Conservation (phyloP, 345 rosid species). For the Eucalyptus polyanthemos region DNA sequence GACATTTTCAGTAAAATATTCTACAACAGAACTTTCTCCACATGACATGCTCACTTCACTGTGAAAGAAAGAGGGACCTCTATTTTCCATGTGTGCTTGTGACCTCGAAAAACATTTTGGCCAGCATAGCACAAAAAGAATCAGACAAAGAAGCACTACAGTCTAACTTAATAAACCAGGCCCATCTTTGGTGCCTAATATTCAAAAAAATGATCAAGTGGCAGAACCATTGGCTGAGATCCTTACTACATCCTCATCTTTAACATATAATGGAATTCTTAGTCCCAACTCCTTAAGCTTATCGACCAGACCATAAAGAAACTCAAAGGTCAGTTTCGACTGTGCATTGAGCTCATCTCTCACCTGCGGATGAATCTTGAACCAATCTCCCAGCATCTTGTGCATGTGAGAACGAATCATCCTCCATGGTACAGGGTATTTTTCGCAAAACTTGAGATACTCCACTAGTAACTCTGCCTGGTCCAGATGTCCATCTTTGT, state of each 20-base stretch:
- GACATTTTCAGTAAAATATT: not conserved
- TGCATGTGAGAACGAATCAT: constrained; percentile 87
- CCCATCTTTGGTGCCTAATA: not conserved
- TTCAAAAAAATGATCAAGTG: not conserved
- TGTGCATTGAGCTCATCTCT: constrained; percentile 75
- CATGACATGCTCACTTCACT: not conserved
- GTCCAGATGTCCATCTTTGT: constrained; percentile 49
- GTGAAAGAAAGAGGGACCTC: not conserved
- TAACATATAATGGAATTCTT: constrained; percentile 62
- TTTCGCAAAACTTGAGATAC: constrained; percentile 81
- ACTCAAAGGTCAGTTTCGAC: constrained; percentile 63
- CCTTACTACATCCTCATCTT: not conserved
- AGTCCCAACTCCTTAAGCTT: constrained; percentile 52
- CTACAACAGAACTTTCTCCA: not conserved
- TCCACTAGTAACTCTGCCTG: constrained; percentile 66
- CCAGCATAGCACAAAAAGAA: not conserved
- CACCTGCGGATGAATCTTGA: constrained; percentile 62
- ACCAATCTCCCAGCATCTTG: constrained; percentile 88
- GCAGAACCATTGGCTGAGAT: not conserved
- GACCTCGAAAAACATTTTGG: not conserved
- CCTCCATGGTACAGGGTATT: constrained; percentile 87
- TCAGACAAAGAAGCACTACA: not conserved
- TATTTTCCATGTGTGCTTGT: not conserved
- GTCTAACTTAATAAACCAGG: not conserved
- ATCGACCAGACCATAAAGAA: constrained; percentile 53